Percentiles rank a stretch among this genome's conserved stretches.
Evolutionary conservation across 2,329 filamentous ascomycete species (phyloP).

Genomic region (Ophiocordyceps camponoti-rufipedis): DNA sequence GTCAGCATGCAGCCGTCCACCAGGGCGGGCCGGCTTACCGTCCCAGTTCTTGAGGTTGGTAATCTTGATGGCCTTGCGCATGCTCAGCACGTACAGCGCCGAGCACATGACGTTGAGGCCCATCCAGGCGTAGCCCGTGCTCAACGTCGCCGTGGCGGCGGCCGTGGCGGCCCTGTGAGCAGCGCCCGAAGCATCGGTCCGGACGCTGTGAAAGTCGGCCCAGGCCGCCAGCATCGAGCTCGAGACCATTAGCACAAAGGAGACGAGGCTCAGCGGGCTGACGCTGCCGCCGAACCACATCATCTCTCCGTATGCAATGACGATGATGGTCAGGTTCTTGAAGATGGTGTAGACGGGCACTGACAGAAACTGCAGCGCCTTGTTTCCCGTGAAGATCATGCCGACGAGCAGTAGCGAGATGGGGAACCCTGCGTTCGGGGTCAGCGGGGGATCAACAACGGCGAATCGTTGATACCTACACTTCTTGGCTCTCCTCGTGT

Average conservation of each 20-base stretch:
- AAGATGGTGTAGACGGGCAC: constrained; percentile 99
- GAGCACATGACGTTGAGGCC: constrained; percentile 90
- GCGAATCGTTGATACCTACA: constrained; percentile 36
- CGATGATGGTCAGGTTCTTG: constrained; percentile 98
- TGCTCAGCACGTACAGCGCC: constrained; percentile 72
- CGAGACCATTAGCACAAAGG: constrained; percentile 90
- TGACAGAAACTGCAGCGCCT: constrained; percentile 88
- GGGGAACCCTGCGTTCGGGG: constrained; percentile 58
- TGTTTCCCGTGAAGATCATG: constrained; percentile 97
- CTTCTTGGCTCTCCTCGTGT: constrained; percentile 74
- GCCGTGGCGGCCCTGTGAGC: constrained; percentile 51
- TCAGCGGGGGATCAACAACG: neutral
- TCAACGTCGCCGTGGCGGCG: constrained; percentile 69
- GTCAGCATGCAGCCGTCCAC: neutral
- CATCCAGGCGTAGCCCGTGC: constrained; percentile 97
- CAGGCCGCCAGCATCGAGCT: constrained; percentile 90
- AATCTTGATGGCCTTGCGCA: constrained; percentile 98
- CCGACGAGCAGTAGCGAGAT: constrained; percentile 89
- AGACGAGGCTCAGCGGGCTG: constrained; percentile 70
- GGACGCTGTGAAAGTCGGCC: constrained; percentile 83
- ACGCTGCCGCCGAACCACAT: constrained; percentile 95
- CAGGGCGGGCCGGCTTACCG: constrained; percentile 42
- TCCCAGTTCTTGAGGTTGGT: constrained; percentile 99
- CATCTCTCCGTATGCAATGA: constrained; percentile 96
- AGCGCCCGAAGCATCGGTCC: constrained; percentile 39